Evolutionary conservation across 441 rosid species (phyloP).

Genomic region (Jatropha multifida): DNA sequence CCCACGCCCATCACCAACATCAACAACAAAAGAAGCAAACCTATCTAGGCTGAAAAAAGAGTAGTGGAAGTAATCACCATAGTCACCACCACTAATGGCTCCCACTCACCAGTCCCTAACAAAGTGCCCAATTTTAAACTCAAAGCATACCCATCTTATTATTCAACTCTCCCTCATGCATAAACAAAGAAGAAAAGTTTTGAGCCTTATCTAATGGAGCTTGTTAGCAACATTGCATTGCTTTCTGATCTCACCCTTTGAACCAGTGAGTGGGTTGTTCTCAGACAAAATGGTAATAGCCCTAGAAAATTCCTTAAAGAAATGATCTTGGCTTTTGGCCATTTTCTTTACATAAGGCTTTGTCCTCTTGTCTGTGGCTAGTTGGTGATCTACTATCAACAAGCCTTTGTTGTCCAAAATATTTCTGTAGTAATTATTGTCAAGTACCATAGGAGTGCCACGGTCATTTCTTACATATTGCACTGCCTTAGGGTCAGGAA

Average conservation of each 20-base stretch:
- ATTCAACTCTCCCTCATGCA: slow-evolving; percentile 17
- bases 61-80: slow-evolving; percentile 23
- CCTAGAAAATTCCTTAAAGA: slow-evolving; percentile 87
- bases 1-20: slow-evolving; percentile 29
- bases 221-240: slow-evolving; percentile 86
- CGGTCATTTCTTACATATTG: slow-evolving; percentile 97
- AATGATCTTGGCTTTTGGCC: slow-evolving; percentile 91
- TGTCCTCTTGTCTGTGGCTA: slow-evolving; percentile 82
- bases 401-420: slow-evolving; percentile 91
- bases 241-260: slow-evolving; percentile 90
- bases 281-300: slow-evolving; percentile 82
- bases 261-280: slow-evolving; percentile 91
- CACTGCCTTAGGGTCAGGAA: slow-evolving; percentile 97
- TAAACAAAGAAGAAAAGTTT: slow-evolving; percentile 18
- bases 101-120: slow-evolving; percentile 23
- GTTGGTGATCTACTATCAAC: slow-evolving; percentile 86
- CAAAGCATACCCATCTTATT: slow-evolving; percentile 38
- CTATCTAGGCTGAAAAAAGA: slow-evolving; percentile 20
- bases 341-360: slow-evolving; percentile 89
- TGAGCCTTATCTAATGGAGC: slow-evolving; percentile 45
- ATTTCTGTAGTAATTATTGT: slow-evolving; percentile 96
- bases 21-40: slow-evolving; percentile 22
- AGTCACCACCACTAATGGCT: slow-evolving; percentile 28
- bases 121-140: slow-evolving; percentile 11
- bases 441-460: slow-evolving; percentile 88